Conservation (phyloP, 1,284 basidiomycete genomes). For the Microbotryum violaceum region DNA sequence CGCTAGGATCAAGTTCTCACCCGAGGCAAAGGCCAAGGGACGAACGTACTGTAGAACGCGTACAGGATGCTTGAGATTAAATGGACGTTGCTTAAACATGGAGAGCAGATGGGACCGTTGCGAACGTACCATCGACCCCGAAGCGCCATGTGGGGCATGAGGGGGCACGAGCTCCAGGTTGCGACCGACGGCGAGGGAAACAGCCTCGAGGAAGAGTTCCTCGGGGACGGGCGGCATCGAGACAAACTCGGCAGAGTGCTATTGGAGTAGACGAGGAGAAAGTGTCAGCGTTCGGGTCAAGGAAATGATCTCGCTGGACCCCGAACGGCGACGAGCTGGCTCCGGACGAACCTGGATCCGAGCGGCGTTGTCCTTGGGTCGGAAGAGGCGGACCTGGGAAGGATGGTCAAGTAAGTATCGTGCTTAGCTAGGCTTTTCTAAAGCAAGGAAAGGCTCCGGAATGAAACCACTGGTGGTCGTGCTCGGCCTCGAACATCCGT, state of each 20-base stretch:
- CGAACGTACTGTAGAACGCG: slow-evolving; percentile 20
- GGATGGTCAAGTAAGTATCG: neutral
- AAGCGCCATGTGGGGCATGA: slow-evolving; percentile 28
- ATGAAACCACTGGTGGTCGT: too few relatives aligned
- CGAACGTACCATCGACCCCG: slow-evolving; percentile 24
- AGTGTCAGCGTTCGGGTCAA: neutral
- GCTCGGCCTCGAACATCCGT: too few relatives aligned
- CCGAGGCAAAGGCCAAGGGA: slow-evolving; percentile 38
- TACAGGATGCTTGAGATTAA: neutral
- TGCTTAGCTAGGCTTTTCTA: neutral
- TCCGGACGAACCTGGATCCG: slow-evolving; percentile 31
- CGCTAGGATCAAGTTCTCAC: slow-evolving; percentile 36
- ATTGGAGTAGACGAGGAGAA: neutral
- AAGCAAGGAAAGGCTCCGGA: neutral
- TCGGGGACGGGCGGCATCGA: slow-evolving; percentile 38
- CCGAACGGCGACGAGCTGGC: neutral
- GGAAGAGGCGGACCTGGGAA: slow-evolving; percentile 37
- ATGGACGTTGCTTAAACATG: neutral
- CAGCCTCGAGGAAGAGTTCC: slow-evolving; percentile 34
- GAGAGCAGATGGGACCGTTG: neutral
- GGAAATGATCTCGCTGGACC: too few relatives aligned
- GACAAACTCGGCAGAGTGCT: slow-evolving; percentile 36
- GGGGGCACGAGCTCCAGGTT: slow-evolving; percentile 41
- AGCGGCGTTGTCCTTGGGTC: slow-evolving; percentile 40
- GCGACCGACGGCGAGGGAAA: slow-evolving; percentile 37